Evolutionary conservation across 1,284 basidiomycete genomes (phyloP), one percentile per base, ranked within the genome.

Genomic region (Grifola frondosa): DNA sequence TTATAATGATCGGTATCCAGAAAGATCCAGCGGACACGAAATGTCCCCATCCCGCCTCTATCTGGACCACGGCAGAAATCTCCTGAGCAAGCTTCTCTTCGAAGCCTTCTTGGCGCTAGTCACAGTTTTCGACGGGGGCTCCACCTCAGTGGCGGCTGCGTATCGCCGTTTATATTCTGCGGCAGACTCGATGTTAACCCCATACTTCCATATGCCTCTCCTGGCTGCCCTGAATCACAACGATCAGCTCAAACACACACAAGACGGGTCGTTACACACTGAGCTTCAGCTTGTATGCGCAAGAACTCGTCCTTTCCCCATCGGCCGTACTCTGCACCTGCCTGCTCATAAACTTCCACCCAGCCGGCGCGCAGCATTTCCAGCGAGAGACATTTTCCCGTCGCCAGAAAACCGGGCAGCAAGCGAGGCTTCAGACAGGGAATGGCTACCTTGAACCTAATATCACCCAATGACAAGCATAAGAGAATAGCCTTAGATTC

Each of bases 301-400:
- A 84, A 59, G 63, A 84, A 86, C 37, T 70, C 71, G 3, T 83
- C 82, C 44, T 84, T 74, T 0, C 83, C 81, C 64, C 73, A 74
- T 8, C 70, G 64, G 2, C 88, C 91, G 52, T 93, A 90, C 54
- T 87, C 87, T 6, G 88, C 90, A 2, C 87, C 88, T 10, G 75
- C 70, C 59, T 86, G 83, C 43, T 79, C 76, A 57, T 95, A 96
- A 1, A 81, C 82, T 0, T 78, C 77, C 0, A 73, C 92, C 70
- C 81, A 83, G 4, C 91, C 91, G 0, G 80, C 76, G 15, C 74
- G 75, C 2, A 95, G 66, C 89, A 95, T 92, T 53, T 89, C 80
- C 6, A 89, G 58, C 0, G 86, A 74, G 3, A 95, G 65, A 20
- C 76, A 79, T 44, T 70, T 73, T 5, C 81, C 78, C 1, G 63